Evolutionary conservation across 306 rosid species (phyloP), one percentile per base, ranked within the genome.

Genomic region (Malus sieversii): DNA sequence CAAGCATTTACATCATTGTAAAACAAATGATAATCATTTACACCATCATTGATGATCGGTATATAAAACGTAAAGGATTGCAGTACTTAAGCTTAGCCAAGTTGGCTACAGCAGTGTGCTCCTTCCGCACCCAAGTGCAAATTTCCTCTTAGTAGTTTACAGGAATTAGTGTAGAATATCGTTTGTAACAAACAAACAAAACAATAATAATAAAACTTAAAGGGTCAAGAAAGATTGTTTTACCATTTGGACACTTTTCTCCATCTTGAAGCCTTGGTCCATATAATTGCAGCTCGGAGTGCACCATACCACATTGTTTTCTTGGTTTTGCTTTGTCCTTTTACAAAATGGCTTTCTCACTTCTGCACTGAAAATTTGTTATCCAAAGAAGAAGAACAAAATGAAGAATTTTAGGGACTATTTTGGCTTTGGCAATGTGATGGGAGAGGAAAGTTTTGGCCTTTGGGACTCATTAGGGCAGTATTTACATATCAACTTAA

Each of bases 231-330:
- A 63, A 63, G 15, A 30, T 2, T 51, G 27, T 14, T 10, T 70
- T 10, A 70, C 74, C 74, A 70, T 52, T 70, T 46, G 74, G 74
- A n/a, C 19, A 19, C 29, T 70, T 30, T 70, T 10, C 74, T 70
- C 74, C 74, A 70, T 51, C 38, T 18, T 5, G 61, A 70, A 8
- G 61, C 45, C 33, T 51, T 70, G 25, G 18, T 51, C 74, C 44
- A 29, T 51, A 51, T 48, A 48, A 70, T 7, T 52, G 44, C 62
- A 4, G 58, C 45, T 70, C 22, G 29, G 30, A 70, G 74, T 16
- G 27, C 27, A 10, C 38, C 57, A 70, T 61, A 30, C 74, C 74
- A 70, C 63, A 70, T 32, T 52, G 42, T 70, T 70, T 70, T 29
- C 60, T 70, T 48, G 42, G 60, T 18, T 8, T 69, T 45, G 6